These are phyloP conservation scores for Hypholoma sublateritium DNA, from an alignment of 768 basidiomycete species.

Conservation along the genomic window DNA sequence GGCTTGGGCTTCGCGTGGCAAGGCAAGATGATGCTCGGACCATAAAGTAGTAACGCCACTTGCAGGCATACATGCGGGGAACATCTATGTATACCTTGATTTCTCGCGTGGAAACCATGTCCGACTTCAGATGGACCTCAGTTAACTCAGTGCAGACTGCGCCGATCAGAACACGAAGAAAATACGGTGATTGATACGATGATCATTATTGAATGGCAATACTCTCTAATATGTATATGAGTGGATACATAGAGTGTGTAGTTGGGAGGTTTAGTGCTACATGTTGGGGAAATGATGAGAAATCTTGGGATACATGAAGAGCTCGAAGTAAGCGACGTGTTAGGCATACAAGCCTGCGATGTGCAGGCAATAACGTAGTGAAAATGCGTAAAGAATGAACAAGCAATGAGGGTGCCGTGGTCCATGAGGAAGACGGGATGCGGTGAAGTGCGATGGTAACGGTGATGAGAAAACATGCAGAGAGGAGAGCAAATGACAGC, in stretches of 20 bases:
- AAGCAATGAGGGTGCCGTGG: slow-evolving; percentile 10
- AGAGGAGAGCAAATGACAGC: slow-evolving; percentile 7
- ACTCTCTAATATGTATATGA: not conserved
- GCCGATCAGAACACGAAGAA: not conserved
- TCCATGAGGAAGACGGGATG: slow-evolving; percentile 12
- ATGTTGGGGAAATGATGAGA: slow-evolving; percentile 9
- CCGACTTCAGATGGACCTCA: not conserved
- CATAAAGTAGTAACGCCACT: not conserved
- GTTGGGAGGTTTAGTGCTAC: slow-evolving; percentile 15
- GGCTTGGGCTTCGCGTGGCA: not conserved
- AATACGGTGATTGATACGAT: not conserved
- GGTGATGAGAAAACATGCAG: slow-evolving; percentile 5
- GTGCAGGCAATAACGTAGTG: slow-evolving; percentile 13
- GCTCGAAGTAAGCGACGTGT: slow-evolving; percentile 6
- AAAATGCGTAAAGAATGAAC: slow-evolving; percentile 10
- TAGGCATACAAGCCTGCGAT: slow-evolving; percentile 24
- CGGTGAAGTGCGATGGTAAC: slow-evolving; percentile 1
- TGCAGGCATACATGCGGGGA: not conserved
- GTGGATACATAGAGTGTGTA: slow-evolving; percentile 3
- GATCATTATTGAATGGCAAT: not conserved
- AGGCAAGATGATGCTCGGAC: not conserved
- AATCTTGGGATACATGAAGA: slow-evolving; percentile 5
- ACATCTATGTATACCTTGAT: not conserved
- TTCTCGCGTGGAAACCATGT: not conserved
- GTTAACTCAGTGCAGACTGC: not conserved